Evolutionary conservation across 495 filamentous ascomycete genomes (phyloP), one percentile per base, ranked within the genome.

Genomic region (Talaromyces liani): DNA sequence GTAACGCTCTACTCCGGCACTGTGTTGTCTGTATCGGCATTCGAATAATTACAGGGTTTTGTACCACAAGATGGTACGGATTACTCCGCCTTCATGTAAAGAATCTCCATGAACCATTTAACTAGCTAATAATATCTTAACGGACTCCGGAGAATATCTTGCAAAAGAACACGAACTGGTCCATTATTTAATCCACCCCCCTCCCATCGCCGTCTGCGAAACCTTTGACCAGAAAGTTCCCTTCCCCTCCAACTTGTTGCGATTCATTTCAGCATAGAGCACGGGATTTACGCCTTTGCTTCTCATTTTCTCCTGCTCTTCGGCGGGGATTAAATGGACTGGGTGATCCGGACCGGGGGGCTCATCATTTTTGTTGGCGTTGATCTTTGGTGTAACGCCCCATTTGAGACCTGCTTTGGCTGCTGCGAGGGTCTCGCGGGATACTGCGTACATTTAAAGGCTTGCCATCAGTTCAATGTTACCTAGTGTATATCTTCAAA

Each of bases 161-260:
- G 4, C 41, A 18, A n/a, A 45, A 36, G 33, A 36, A 36, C 9
- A 36, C 33, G 8, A 12, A 14, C 20, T 56, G 7, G 31, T 9
- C 31, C 25, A 60, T 65, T 51, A 68, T 68, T 66, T 70, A 22
- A 70, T 68, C 47, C 63, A 65, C 1, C 67, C 69, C 8, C 68
- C 67, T 24, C 66, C 66, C 55, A 65, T 31, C n/a, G 61, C 49
- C 5, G 67, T 69, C 65, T 65, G 60, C 14, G 64, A 63, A 2
- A 69, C 25, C 53, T 68, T 69, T 3, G 55, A 16, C 69, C 67
- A 71, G 22, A 69, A 66, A 14, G 64, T 63, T 0, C 67, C 64
- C n/a, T 68, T 54, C 2, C 69, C 67, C 16, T 63, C 16, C 25
- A 51, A 24, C 34, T 64, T 69, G 29, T 31, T 31, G 7, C 29